Evolutionary conservation across 2,329 filamentous ascomycete species (phyloP), one percentile per base, ranked within the genome.

Genomic region (Aspergillus candidus): DNA sequence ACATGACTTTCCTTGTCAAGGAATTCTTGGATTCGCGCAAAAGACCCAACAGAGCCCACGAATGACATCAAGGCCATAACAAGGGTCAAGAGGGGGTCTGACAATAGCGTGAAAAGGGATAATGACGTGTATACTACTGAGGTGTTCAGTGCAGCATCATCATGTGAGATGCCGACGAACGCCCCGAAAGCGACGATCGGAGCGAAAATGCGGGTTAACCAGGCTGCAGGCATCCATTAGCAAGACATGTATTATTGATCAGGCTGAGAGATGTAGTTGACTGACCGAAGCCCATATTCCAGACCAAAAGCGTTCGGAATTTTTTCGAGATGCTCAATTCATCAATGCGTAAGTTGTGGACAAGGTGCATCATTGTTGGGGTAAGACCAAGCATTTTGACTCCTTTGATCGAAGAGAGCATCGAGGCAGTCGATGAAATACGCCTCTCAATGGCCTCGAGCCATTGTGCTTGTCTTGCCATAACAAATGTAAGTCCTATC

Each of bases 381-480:
- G 66, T 70, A 7, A 78, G 53, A 0, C 74, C 75, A 0, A 71
- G 64, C 42, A 77, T 69, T 49, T 76, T 78, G 43, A 77, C 65
- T 13, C 69, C 70, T 50, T 75, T 77, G 61, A 78, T 76, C 13
- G 68, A 71, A 4, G 66, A 67, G 1, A 78, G 60, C 50, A 75
- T 71, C 4, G 67, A 66, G 5, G 71, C 63, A 0, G 74, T 78
- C 12, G 69, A 67, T 5, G 68, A 71, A 14, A 78, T 70, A 3
- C 75, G 70, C 18, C 61, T 61, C 51, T 78, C 67, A 12, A 76
- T 74, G 8, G 73, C 73, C 36, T 71, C 63, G 30, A 77, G 65
- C 75, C 75, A 78, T 12, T 59, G 52, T 5, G 66, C 67, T 44
- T 76, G 73, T 11, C 58, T 57, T 2, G 61, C 47, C 14, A 67